A percentile compares a stretch with the other conserved stretches of the same genome.
phyloP scores from a whole-genome alignment of 805 yeast genomes.

The Kluyveromyces lactis region DNA sequence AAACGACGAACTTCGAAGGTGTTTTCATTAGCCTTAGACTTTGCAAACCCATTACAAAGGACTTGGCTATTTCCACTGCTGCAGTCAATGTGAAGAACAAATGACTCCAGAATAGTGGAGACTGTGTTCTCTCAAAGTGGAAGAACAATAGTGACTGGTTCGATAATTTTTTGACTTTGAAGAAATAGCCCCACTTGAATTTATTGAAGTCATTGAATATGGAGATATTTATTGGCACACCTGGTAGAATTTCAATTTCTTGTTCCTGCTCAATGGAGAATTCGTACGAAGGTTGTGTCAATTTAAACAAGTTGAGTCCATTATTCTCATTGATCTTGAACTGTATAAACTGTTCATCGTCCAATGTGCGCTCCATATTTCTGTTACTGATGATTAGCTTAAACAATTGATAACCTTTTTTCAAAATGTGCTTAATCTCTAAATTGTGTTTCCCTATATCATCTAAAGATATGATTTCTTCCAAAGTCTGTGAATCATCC shows the following conservation, averaged over 20 bases:
- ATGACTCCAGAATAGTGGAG: constrained; percentile 5
- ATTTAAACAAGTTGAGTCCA: constrained; percentile 4
- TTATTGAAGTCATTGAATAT: constrained; percentile 4
- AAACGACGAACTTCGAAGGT: constrained; percentile 4
- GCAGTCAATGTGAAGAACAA: constrained; percentile 3
- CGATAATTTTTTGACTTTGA: constrained; percentile 6
- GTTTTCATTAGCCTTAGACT: constrained; percentile 1
- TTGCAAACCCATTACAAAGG: neutral
- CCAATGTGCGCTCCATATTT: constrained; percentile 2
- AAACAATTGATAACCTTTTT: constrained; percentile 7
- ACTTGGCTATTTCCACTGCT: constrained; percentile 2
- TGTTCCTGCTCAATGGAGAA: neutral
- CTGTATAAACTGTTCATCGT: constrained; percentile 5
- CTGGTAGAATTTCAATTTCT: constrained; percentile 3
- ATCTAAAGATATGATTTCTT: constrained; percentile 5
- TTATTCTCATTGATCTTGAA: constrained; percentile 7
- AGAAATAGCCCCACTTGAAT: constrained; percentile 3
- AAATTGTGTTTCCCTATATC: constrained; percentile 8
- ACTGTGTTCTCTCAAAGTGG: constrained; percentile 6
- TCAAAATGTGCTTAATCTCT: constrained; percentile 5
- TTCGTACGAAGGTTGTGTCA: constrained; percentile 5
- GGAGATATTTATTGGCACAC: constrained; percentile 5
- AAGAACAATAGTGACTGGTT: constrained; percentile 7
- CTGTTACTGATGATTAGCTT: constrained; percentile 5
- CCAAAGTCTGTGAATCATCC: constrained; percentile 6